These are phyloP conservation scores for Podila horticola DNA, from an alignment of 192 early-diverging fungal species.

Conservation along the genomic window DNA sequence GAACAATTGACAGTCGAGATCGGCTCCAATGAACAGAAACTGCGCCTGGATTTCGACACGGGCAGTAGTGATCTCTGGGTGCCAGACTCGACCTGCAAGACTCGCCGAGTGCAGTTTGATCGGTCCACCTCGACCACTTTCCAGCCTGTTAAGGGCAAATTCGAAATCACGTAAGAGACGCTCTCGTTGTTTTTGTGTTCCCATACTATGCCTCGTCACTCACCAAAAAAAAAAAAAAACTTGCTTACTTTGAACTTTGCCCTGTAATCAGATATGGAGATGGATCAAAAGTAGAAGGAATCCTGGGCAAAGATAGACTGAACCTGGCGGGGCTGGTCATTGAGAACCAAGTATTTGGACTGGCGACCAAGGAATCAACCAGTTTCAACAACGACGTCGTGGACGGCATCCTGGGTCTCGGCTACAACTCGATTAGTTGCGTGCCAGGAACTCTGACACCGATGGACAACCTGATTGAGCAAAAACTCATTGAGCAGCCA, in stretches of 20 bases:
- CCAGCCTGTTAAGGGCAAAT: slow-evolving; percentile 36
- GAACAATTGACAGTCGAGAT: slow-evolving; percentile 30
- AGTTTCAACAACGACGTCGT: slow-evolving; percentile 68
- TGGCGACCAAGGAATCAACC: slow-evolving; percentile 67
- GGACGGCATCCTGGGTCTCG: slow-evolving; percentile 75
- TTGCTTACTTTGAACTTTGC: not conserved
- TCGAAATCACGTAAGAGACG: slow-evolving; percentile 19
- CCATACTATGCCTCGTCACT: not conserved
- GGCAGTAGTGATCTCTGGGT: slow-evolving; percentile 80
- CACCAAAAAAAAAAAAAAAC: too few species aligned
- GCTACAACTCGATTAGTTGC: slow-evolving; percentile 58
- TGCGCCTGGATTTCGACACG: slow-evolving; percentile 73
- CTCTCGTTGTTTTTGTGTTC: not conserved
- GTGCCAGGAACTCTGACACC: slow-evolving; percentile 58
- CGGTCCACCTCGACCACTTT: slow-evolving; percentile 29
- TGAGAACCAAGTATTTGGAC: slow-evolving; percentile 66
- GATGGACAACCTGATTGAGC: slow-evolving; percentile 67
- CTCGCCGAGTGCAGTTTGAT: slow-evolving; percentile 23
- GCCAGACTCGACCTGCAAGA: slow-evolving; percentile 42
- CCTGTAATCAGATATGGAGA: slow-evolving; percentile 62
- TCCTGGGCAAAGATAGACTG: slow-evolving; percentile 64
- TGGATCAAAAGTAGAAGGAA: slow-evolving; percentile 59
- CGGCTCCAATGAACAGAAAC: slow-evolving; percentile 42
- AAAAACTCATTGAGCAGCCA: slow-evolving; percentile 64
- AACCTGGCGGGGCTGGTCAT: slow-evolving; percentile 69